A percentile compares a stretch with the other conserved stretches of the same genome.
phyloP scores from a whole-genome alignment of 805 yeast genomes.

The Allodekkera sacchari region DNA sequence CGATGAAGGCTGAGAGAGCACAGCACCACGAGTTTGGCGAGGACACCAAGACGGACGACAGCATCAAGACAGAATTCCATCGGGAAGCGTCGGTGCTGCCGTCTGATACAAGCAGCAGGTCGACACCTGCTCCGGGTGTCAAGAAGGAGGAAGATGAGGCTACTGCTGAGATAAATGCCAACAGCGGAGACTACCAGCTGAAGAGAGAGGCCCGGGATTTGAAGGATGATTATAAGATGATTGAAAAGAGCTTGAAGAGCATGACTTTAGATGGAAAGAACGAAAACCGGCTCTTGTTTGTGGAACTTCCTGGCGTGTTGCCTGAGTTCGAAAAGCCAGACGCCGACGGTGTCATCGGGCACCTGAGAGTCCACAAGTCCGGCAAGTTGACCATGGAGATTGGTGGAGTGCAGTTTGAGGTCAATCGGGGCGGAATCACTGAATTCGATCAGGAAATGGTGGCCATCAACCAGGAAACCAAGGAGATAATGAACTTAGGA shows the following conservation, averaged over 20 bases:
- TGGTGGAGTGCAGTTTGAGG: conserved; percentile 62
- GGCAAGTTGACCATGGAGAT: conserved; percentile 72
- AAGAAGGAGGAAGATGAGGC: conserved; percentile 2
- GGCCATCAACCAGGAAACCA: conserved; percentile 28
- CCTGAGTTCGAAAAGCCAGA: conserved; percentile 13
- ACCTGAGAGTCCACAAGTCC: conserved; percentile 68
- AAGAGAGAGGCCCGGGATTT: conserved; percentile 28
- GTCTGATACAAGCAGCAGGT: conserved; percentile 16
- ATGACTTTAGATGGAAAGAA: conserved; percentile 6
- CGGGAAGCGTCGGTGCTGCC: conserved; percentile 16
- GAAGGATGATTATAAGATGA: conserved; percentile 28
- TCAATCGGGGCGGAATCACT: conserved; percentile 62
- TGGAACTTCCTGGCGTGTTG: conserved; percentile 24
- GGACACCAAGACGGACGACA: conserved; percentile 21
- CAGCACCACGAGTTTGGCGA: conserved; percentile 31
- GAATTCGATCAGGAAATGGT: conserved; percentile 69
- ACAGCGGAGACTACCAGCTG: conserved; percentile 21
- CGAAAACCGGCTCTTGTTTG: conserved; percentile 13
- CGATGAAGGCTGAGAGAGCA: conserved; percentile 58
- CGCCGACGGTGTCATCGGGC: conserved; percentile 57
- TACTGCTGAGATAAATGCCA: conserved; percentile 8
- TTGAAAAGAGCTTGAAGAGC: conserved; percentile 7
- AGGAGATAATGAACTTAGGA: conserved; percentile 43
- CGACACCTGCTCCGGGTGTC: conserved; percentile 9
- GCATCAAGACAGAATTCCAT: conserved; percentile 25